Base-by-base conservation (phyloP, 805 yeast genomes). In the Yamadazyma endophytica region DNA sequence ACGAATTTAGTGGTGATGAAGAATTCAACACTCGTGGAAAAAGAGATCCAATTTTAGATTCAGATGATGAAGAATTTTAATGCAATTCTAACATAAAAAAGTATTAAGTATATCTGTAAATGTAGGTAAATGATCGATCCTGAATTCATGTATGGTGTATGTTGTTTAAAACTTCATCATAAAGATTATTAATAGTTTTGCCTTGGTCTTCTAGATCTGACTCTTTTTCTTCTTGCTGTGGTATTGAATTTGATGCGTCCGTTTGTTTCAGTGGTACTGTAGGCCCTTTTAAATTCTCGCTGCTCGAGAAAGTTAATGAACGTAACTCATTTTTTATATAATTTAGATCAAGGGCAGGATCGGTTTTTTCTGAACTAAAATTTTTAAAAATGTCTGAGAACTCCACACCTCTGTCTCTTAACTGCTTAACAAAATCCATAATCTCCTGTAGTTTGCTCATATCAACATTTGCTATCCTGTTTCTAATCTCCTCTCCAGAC, bases 401-500 rank as follows among this genome's bases (percentile, higher is more conserved):
- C 4, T 57, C 46, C 6, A 64, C 43, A 1, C 68, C 68, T 25
- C 50, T 37, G 21, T 50, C 46, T 32, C 58, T 56, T 26, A 63
- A 51, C n/a, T 40, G 40, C 9, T 47, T 50, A 20, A 65, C 49
- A 28, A 54, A 54, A 11, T 46, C 52, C 12, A 63, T 54, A 15
- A 61, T 51, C 26, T 54, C 46, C 28, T 60, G 64, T 26, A 64
- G 46, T 34, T 64, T 68, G 13, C 44, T 41, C 15, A 61, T 49
- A 37, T 56, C 57, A 17, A 54, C 49, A 11, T 51, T 47, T 21
- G 52, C 43, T 20, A 65, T 43, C 35, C 51, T 56, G 32, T 48
- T 42, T 9, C 70, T 47, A 29, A 65, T 58, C 17, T 63, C 66
- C 35, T 65, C 70, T 4, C 70, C 70, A 1, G 61, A 47, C 12